Evolutionary conservation across 2,329 filamentous ascomycete species (phyloP).

Genomic region (Penicillium fuscoglaucum): DNA sequence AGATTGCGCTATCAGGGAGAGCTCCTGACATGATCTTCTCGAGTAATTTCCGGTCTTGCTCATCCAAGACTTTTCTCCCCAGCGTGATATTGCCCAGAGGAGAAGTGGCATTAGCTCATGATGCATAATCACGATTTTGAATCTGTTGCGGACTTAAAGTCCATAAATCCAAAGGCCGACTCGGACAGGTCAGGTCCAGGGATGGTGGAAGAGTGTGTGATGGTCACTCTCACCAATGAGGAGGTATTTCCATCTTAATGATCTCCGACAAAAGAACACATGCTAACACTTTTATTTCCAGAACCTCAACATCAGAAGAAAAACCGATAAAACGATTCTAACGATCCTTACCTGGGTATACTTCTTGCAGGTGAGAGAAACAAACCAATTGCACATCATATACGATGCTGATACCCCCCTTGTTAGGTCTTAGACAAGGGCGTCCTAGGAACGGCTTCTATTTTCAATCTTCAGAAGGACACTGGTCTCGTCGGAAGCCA

Average conservation of each 20-base stretch:
- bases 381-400: not conserved
- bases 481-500: not conserved
- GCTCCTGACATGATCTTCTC: not conserved
- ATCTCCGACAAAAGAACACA: not conserved
- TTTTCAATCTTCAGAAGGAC: not conserved
- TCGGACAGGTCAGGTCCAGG: not conserved
- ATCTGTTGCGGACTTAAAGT: not conserved
- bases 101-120: not conserved
- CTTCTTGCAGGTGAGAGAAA: not conserved
- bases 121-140: not conserved
- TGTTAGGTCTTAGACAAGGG: not conserved
- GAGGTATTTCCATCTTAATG: not conserved
- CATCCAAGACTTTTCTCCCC: not conserved
- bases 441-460: not conserved
- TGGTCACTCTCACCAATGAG: conserved; percentile 1
- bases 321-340: not conserved
- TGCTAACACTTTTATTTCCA: not conserved
- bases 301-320: not conserved
- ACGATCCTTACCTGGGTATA: not conserved
- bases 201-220: not conserved
- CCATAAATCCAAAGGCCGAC: not conserved
- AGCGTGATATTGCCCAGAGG: not conserved
- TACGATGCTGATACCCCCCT: not conserved
- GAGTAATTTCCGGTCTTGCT: not conserved
- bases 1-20: not conserved